A percentile compares a stretch with the other conserved stretches of the same genome.
These are phyloP conservation scores for Aspergillus homomorphus DNA, from an alignment of 495 filamentous ascomycete genomes.

Conservation along the genomic window DNA sequence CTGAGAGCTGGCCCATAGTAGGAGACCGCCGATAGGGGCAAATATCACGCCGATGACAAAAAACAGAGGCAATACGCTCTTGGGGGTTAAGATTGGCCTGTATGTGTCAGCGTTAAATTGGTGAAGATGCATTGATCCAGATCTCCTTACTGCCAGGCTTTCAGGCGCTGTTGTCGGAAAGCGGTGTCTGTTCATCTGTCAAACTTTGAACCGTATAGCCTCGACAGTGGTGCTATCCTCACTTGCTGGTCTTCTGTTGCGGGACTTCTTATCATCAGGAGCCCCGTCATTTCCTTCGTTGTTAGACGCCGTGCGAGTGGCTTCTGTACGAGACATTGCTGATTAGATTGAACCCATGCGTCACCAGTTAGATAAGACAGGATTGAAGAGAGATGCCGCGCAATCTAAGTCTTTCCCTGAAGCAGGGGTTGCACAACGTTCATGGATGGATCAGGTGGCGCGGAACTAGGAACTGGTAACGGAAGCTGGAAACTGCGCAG, in stretches of 20 bases:
- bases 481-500: constrained; percentile 1
- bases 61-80: constrained; percentile 87
- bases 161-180: constrained; percentile 86
- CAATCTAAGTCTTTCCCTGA: neutral
- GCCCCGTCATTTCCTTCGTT: constrained; percentile 45
- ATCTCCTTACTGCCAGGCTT: constrained; percentile 83
- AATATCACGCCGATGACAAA: constrained; percentile 84
- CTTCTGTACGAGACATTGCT: constrained; percentile 49
- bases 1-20: constrained; percentile 77
- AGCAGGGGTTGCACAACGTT: neutral
- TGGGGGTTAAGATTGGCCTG: constrained; percentile 88
- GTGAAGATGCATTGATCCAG: neutral
- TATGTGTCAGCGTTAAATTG: constrained; percentile 5
- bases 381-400: neutral
- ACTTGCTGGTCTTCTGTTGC: constrained; percentile 84
- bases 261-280: constrained; percentile 67
- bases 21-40: constrained; percentile 78
- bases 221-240: constrained; percentile 32
- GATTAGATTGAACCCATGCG: neutral
- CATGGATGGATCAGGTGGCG: constrained; percentile 6
- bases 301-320: constrained; percentile 44
- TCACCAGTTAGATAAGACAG: neutral
- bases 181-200: constrained; percentile 64
- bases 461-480: neutral
- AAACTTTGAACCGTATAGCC: constrained; percentile 11